A percentile compares a stretch with the other conserved stretches of the same genome.
Evolutionary conservation across 495 filamentous ascomycete species (phyloP).

Genomic region (Trichoderma virens): DNA sequence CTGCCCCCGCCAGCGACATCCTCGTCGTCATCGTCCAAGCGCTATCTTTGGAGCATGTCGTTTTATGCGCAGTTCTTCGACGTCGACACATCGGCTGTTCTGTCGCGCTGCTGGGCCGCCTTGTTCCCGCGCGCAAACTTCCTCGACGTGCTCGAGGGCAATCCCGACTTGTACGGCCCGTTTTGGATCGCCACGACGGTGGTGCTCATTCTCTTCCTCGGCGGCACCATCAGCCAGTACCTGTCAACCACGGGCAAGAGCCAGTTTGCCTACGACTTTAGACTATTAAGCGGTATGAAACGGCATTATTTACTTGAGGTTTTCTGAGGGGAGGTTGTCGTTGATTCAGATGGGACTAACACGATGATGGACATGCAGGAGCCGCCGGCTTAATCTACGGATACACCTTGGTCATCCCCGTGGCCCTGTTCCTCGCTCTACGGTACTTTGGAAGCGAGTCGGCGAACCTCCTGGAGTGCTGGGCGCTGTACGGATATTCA

Average conservation of each 20-base stretch:
- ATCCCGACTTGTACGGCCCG: conserved; percentile 89
- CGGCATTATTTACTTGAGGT: background rate
- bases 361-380: conserved; percentile 38
- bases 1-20: conserved; percentile 57
- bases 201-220: conserved; percentile 88
- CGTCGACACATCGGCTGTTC: conserved; percentile 83
- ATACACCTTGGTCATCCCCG: conserved; percentile 77
- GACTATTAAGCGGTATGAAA: conserved; percentile 57
- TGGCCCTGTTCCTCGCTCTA: conserved; percentile 78
- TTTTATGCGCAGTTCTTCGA: conserved; percentile 99
- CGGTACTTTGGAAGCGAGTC: conserved; percentile 89
- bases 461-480: conserved; percentile 87
- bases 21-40: conserved; percentile 53
- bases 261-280: conserved; percentile 75
- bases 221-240: conserved; percentile 90
- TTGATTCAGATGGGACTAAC: conserved; percentile 1
- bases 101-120: conserved; percentile 73
- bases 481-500: conserved; percentile 87
- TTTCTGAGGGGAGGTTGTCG: background rate
- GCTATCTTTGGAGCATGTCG: conserved; percentile 80
- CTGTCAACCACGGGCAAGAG: conserved; percentile 42
- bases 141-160: conserved; percentile 92
- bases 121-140: conserved; percentile 89
- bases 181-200: conserved; percentile 99
- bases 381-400: conserved; percentile 89